These are phyloP conservation scores for Mycena sp. DNA, from an alignment of 1,284 basidiomycete genomes.

Conservation along the genomic window DNA sequence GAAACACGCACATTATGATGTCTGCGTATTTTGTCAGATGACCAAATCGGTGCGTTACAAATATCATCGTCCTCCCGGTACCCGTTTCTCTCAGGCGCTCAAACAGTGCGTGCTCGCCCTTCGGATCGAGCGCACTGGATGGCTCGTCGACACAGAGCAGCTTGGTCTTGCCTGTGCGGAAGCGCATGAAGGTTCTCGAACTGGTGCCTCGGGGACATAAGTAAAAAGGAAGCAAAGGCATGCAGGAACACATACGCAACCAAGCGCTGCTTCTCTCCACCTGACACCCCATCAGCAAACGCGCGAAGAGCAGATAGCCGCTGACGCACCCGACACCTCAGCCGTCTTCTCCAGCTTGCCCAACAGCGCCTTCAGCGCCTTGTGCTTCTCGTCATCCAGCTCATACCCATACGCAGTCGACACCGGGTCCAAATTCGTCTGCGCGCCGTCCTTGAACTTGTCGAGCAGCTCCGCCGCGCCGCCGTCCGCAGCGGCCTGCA, in stretches of 20 bases:
- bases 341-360: conserved; percentile 45
- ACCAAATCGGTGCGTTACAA: conserved; percentile 76
- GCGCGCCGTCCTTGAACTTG: conserved; percentile 41
- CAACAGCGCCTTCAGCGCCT: conserved; percentile 45
- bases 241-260: conserved; percentile 46
- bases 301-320: too few relatives aligned
- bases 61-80: conserved; percentile 70
- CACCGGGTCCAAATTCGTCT: conserved; percentile 47
- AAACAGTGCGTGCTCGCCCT: conserved; percentile 61
- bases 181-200: conserved; percentile 53
- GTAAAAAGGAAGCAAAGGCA: not conserved
- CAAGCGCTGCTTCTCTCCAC: conserved; percentile 53
- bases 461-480: conserved; percentile 47
- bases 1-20: conserved; percentile 59
- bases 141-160: conserved; percentile 63
- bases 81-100: conserved; percentile 57
- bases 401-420: conserved; percentile 37
- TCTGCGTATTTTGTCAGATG: conserved; percentile 73
- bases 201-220: conserved; percentile 33
- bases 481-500: conserved; percentile 46
- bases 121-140: conserved; percentile 61
- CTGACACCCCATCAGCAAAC: not conserved
- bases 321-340: conserved; percentile 44
- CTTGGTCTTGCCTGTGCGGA: conserved; percentile 52
- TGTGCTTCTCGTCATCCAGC: conserved; percentile 42